Percentiles rank a stretch among this genome's conserved stretches.
Evolutionary conservation across 495 filamentous ascomycete species (phyloP).

Genomic region (Penicillium alfredii): DNA sequence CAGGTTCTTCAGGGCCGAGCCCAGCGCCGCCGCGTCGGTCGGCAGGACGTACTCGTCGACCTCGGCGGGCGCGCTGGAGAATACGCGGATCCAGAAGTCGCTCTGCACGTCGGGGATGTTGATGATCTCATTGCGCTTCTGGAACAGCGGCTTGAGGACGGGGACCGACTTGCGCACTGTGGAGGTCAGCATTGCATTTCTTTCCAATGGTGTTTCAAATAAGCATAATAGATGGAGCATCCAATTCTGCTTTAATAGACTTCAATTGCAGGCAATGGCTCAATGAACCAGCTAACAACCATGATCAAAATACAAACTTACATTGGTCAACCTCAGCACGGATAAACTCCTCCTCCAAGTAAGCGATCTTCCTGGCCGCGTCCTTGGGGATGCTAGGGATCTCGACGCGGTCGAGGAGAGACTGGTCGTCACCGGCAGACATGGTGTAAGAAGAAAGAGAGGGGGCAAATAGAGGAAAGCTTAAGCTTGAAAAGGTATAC

Average conservation of each 20-base stretch:
- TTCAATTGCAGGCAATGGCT: too few species aligned
- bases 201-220: too few species aligned
- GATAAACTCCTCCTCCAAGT: constrained; percentile 34
- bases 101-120: constrained; percentile 51
- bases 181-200: too few species aligned
- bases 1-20: constrained; percentile 53
- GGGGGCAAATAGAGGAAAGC: constrained; percentile 1
- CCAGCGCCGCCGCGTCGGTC: constrained; percentile 62
- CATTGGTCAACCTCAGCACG: constrained; percentile 37
- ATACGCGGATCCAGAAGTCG: constrained; percentile 84
- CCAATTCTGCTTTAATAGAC: too few species aligned
- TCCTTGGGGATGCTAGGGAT: constrained; percentile 28
- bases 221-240: too few species aligned
- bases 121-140: constrained; percentile 62
- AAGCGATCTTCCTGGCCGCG: constrained; percentile 26
- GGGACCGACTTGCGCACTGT: constrained; percentile 33
- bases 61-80: constrained; percentile 75
- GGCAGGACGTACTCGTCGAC: constrained; percentile 81
- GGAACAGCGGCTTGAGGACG: constrained; percentile 55
- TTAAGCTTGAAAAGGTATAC: too few species aligned
- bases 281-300: too few species aligned
- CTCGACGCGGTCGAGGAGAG: constrained; percentile 31
- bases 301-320: constrained; percentile 27
- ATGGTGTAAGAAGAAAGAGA: constrained; percentile 17
- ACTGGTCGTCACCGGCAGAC: constrained; percentile 21